Base-by-base conservation (phyloP, 345 rosid genomes). In the Dovyalis caffra region DNA sequence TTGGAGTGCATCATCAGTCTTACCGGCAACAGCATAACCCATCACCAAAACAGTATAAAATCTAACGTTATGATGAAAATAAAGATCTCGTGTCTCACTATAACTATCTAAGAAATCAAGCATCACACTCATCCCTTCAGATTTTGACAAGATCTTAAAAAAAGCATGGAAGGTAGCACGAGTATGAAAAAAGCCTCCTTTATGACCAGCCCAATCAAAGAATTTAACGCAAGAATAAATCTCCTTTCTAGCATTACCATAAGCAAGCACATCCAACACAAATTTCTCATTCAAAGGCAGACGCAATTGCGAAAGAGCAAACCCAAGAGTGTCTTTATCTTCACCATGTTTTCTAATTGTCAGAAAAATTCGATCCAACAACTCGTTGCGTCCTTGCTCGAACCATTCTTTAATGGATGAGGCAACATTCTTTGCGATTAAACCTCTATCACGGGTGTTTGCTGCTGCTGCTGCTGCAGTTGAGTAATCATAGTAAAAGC, bases 161-260 rank as follows among this genome's bases (percentile, higher is more conserved):
- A 93, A 84, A 33, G 98, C 93, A 29, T 85, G 79, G 70, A 81
- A 91, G 8, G 97, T 89, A 28, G 81, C 83, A 2, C 90, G 90
- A 2, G 96, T 86, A 71, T 91, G 99, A 63, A 66, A 40, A 51
- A 85, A 95, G 2, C 88, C 86, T 0, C 75, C 84, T 70, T 91
- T 98, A 15, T 83, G 87, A 23, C 96, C 96, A 2, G 91, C 97
- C 99, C 99, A 95, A 56, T 91, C 99, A 80, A 91, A 93, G 89
- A 95, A 91, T 74, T 85, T 86, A 75, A 95, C 85, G 71, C 98
- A 93, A 8, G 90, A 82, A 18, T 89, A 82, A 49, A 93, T 84
- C 34, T 87, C 88, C 11, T 76, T 35, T 77, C 76, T 43, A 25
- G 20, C 5, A 15, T 71, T 81, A 21, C 88, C 90, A 63, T 91